Base-by-base conservation (phyloP, 2,329 filamentous ascomycete genomes). In the Raffaelea arxii region DNA sequence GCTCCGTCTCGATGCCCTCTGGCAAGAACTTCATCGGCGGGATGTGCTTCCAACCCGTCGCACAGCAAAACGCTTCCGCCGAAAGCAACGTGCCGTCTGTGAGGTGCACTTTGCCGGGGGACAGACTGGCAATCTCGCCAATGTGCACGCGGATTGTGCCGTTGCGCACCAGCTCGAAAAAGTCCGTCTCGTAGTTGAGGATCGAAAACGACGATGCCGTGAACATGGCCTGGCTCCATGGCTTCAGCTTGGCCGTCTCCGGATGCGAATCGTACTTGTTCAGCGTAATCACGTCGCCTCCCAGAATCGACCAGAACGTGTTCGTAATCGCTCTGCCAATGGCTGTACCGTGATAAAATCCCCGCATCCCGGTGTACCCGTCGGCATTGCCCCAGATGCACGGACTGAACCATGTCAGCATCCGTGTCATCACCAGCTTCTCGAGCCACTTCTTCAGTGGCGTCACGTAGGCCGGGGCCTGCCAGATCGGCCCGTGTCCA, bases 391-490 rank as follows among this genome's bases (percentile, higher is more conserved):
- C 82, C 80, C 82, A 90, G 14, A 84, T 72, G 57, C 84, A 89
- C 0, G 86, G 85, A 44, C 77, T 81, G 61, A 90, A 79, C 79
- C 82, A 88, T 2, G 78, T 84, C 45, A 89, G 63, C 52, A 84
- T 71, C 0, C 85, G 78, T 0, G 77, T 82, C 25, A 71, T 74
- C 4, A 82, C 72, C 4, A 88, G 70, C 54, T 82, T 78, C 61
- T 88, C 83, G 0, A 86, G 64, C 72, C 77, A 79, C 48, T 72
- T 73, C 59, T 81, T 81, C n/a, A 84, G 57, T 0, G 81, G 80
- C 1, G 82, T 84, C 16, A 86, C 79, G 46, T 77, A 78, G 2
- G 74, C 62, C 1, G 76, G 75, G 0, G 75, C 62, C 60, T 84
- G 69, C 69, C 69, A 84, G 0, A 68, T 65, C 0, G 80, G 77